These are phyloP conservation scores for Spathaspora sp. DNA, from an alignment of 1,139 yeast species.

Conservation along the genomic window DNA sequence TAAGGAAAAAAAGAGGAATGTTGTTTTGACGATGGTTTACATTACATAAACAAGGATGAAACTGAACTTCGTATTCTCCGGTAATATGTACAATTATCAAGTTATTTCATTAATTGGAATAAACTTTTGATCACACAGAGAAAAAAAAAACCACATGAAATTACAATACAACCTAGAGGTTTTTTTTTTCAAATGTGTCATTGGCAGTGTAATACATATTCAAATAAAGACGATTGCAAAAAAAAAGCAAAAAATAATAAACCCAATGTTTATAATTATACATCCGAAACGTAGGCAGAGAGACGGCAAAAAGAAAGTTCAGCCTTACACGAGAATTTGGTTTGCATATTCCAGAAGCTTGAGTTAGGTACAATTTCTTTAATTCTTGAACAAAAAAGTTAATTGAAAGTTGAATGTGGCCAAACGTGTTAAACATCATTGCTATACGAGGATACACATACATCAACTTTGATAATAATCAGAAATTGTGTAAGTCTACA, in stretches of 20 bases:
- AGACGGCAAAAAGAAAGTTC: too few species aligned
- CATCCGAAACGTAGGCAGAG: too few species aligned
- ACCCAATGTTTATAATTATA: neutral
- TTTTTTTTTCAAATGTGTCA: neutral
- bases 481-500: neutral
- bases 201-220: neutral
- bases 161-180: neutral
- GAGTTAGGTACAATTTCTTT: too few species aligned
- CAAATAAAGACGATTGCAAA: neutral
- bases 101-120: too few species aligned
- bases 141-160: neutral
- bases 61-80: too few species aligned
- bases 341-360: too few species aligned
- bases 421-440: neutral
- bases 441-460: neutral
- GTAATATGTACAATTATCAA: too few species aligned
- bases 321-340: too few species aligned
- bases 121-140: neutral
- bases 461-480: neutral
- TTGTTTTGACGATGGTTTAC: too few species aligned
- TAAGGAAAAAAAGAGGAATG: neutral
- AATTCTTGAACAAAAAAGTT: too few species aligned
- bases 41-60: too few species aligned
- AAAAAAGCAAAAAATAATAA: neutral
- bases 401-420: too few species aligned